Base-by-base conservation (phyloP, 2,329 filamentous ascomycete genomes). In the Epichloe baconii region DNA sequence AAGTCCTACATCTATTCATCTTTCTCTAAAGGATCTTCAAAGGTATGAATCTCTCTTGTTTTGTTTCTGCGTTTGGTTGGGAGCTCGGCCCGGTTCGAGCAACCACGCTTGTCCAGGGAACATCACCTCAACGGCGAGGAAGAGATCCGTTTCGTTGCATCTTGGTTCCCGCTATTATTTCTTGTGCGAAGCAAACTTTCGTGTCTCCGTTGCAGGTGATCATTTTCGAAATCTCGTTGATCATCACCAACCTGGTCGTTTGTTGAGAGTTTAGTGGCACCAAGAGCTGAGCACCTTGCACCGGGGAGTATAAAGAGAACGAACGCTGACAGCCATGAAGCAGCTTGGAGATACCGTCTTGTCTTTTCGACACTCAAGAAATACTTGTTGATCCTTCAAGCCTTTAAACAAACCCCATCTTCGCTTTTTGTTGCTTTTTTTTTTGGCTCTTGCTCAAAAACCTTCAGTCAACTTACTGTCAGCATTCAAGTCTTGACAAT, bases 171-270 rank as follows among this genome's bases (percentile, higher is more conserved):
- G 19, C 17, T n/a, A 3, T 23, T n/a, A 2, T 7, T 5, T 44
- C 35, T 50, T 50, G 43, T 50, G 26, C 48, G 23, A 50, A 36
- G 43, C 48, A 42, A 50, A 42, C 36, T 45, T 46, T 21, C 23
- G 12, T 12, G 3, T 35, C 5, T 1, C 12, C 11, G 36, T 40
- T 8, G 4, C 40, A 14, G 2, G 26, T 46, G 23, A 50, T 46
- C 36, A 46, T 40, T 37, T 12, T 38, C 48, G 14, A 44, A 8
- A 46, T 21, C 12, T 10, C 23, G 14, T 44, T 31, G 15, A 49
- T 15, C 26, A 49, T 49, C 48, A 49, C 46, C 15, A 44, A 10
- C 4, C 12, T 37, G 34, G 41, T 38, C 41, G 38, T 48, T 34
- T 34, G 38, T 42, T 6, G 21, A 14, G 10, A 44, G 19, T 31